phyloP scores from a whole-genome alignment of 1,139 yeast species.

The Sugiyamaella novakii region DNA sequence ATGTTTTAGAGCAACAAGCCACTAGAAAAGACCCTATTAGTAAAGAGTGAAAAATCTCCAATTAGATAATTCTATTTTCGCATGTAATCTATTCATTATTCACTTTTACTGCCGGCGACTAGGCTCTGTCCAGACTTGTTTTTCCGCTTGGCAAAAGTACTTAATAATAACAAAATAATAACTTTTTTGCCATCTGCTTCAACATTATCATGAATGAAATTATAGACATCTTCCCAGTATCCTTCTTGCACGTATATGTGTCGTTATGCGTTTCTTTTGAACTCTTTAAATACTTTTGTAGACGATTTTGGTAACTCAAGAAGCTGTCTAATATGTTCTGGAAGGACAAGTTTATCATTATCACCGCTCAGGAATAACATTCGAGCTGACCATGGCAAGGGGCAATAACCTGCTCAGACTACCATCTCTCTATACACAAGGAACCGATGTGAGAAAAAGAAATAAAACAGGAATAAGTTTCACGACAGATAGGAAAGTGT shows the following conservation, averaged over 20 bases:
- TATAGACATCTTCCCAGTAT: conserved; percentile 70
- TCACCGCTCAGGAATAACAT: conserved; percentile 72
- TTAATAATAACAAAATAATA: no score
- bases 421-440: conserved; percentile 82
- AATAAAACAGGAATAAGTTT: conserved; percentile 83
- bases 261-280: conserved; percentile 75
- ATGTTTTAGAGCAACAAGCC: conserved; percentile 36
- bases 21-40: no score
- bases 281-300: conserved; percentile 49
- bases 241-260: conserved; percentile 68
- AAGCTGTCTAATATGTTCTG: conserved; percentile 71
- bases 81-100: no score
- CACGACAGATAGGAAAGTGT: conserved; percentile 77
- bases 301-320: conserved; percentile 43
- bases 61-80: no score
- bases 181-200: conserved; percentile 35
- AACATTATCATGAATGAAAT: conserved; percentile 54
- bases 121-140: no score
- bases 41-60: no score
- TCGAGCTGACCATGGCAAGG: conserved; percentile 59
- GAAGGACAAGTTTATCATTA: conserved; percentile 90
- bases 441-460: conserved; percentile 62
- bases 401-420: conserved; percentile 65
- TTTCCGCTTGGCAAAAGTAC: no score
- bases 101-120: no score